Evolutionary conservation across 2,329 filamentous ascomycete genomes (phyloP), one percentile per base, ranked within the genome.

Genomic region (Hymenoscyphus occultus): DNA sequence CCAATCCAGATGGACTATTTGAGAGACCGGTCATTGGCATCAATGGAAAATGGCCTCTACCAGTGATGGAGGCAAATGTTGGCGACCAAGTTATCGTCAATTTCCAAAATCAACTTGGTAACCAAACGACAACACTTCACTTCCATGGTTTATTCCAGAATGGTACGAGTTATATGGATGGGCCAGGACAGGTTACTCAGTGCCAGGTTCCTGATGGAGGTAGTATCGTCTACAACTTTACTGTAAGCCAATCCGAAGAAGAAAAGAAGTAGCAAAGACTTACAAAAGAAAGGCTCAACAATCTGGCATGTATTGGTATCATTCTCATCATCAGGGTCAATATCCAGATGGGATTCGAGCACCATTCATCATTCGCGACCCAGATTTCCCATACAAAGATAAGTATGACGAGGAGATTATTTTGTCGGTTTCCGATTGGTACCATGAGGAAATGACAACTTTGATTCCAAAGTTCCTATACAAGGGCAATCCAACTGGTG

Each of bases 251-350:
- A 51, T 14, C 13, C 6, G 2, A 13, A 10, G 6, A 32, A 40
- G 7, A 13, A 5, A 13, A 16, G 1, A 22, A 19, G 32, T 5
- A 9, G 48, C 10, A 28, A 28, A 14, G 12, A 54, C 48, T 54
- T 31, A 54, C 48, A 4, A 54, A 10, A 14, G 9, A 28, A 28
- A 84, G 82, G 72, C 81, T 14, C 74, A 86, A 59, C 89, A 91
- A 78, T 82, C 87, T 0, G 90, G 90, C 35, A 91, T 89, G 0
- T 93, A 91, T 76, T 93, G 90, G 90, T 93, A 93, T 68, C 86
- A 88, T 72, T 86, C 82, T 12, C 84, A 86, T 70, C 74, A 79
- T 56, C 77, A 78, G 65, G 81, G 80, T 7, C 82, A 85, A 68
- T 87, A 86, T 67, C 84, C 84, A 1, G 85, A 88, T 73, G 85